phyloP scores from a whole-genome alignment of 192 early-diverging fungal genomes.

The Coemansia sp. region DNA sequence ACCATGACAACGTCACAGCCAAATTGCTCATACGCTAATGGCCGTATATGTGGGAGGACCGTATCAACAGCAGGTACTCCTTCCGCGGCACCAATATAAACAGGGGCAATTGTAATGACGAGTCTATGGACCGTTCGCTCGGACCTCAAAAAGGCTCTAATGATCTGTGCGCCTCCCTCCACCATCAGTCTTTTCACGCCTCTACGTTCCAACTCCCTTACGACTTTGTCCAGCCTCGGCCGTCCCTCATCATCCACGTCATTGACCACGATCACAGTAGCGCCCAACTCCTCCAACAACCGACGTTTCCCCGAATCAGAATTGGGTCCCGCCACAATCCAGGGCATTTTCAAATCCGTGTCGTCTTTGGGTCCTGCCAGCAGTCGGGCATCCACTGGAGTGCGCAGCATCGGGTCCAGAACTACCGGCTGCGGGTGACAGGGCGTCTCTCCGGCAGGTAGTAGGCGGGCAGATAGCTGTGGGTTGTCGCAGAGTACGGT shows the following conservation, averaged over 20 bases:
- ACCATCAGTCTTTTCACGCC: constrained; percentile 75
- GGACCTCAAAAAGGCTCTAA: constrained; percentile 62
- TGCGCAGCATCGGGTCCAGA: constrained; percentile 71
- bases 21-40: constrained; percentile 51
- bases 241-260: constrained; percentile 2
- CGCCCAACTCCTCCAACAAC: constrained; percentile 63
- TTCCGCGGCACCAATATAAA: constrained; percentile 60
- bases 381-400: constrained; percentile 62
- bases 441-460: constrained; percentile 11
- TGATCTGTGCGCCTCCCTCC: constrained; percentile 82
- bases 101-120: constrained; percentile 74
- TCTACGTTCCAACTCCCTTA: constrained; percentile 19
- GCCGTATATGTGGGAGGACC: constrained; percentile 14
- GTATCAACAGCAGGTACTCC: constrained; percentile 57
- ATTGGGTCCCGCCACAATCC: constrained; percentile 58
- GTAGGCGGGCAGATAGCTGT: constrained; percentile 56
- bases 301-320: constrained; percentile 26
- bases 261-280: constrained; percentile 55
- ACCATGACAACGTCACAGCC: constrained; percentile 60
- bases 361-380: constrained; percentile 43
- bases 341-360: constrained; percentile 56
- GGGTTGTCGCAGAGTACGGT: constrained; percentile 84
- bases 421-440: constrained; percentile 73
- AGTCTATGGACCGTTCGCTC: constrained; percentile 16
- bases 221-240: constrained; percentile 18